Percentiles rank a stretch among this genome's conserved stretches.
These are phyloP conservation scores for Calonectria hongkongensis DNA, from an alignment of 2,329 filamentous ascomycete species.

Conservation along the genomic window DNA sequence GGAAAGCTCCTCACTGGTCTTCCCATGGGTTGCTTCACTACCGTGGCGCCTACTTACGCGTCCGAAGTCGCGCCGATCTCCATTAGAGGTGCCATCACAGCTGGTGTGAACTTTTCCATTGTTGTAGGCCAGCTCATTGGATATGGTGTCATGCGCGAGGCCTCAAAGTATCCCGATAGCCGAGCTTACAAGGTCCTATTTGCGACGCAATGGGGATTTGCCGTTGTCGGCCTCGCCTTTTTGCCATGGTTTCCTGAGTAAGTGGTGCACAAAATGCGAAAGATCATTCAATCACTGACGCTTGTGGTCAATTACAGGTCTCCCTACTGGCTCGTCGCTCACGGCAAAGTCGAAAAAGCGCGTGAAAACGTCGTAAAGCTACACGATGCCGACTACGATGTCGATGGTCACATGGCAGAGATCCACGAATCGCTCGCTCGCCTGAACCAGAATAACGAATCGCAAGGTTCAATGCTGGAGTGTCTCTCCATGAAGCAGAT, in stretches of 20 bases:
- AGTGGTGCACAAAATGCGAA: background rate
- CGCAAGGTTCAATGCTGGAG: conserved; percentile 22
- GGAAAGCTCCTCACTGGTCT: conserved; percentile 33
- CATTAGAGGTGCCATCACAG: conserved; percentile 50
- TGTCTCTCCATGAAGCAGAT: conserved; percentile 26
- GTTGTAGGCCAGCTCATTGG: conserved; percentile 49
- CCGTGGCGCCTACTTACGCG: conserved; percentile 49
- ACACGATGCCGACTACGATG: conserved; percentile 53
- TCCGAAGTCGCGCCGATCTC: conserved; percentile 51
- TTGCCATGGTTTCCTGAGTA: conserved; percentile 59
- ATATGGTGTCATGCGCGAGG: conserved; percentile 51
- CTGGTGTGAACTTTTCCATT: conserved; percentile 53
- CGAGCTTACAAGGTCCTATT: conserved; percentile 55
- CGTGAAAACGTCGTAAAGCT: conserved; percentile 56
- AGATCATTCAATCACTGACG: background rate
- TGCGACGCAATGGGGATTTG: conserved; percentile 58
- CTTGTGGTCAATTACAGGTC: background rate
- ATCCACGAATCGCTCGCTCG: conserved; percentile 45
- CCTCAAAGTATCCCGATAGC: conserved; percentile 50
- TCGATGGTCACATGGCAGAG: conserved; percentile 57
- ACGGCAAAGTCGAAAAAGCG: conserved; percentile 55
- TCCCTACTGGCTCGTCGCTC: conserved; percentile 59
- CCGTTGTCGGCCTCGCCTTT: conserved; percentile 51
- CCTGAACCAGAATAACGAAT: conserved; percentile 8
- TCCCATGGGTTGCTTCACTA: conserved; percentile 47